These are phyloP conservation scores for Arachnomyces sp. DNA, from an alignment of 2,329 filamentous ascomycete genomes.

Conservation along the genomic window DNA sequence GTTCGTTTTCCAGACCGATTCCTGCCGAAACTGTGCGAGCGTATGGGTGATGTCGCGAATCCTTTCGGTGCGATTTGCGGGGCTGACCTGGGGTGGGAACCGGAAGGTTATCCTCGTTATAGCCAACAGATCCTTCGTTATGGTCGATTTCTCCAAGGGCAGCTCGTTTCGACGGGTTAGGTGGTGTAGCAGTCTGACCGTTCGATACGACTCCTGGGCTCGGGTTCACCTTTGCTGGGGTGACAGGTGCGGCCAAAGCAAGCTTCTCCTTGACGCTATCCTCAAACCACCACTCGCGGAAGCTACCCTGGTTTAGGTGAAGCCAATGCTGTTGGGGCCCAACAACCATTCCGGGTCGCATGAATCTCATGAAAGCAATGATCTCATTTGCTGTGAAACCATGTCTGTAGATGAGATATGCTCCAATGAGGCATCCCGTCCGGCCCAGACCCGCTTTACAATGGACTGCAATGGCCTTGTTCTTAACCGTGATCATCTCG, in stretches of 20 bases:
- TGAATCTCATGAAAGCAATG: conserved; percentile 98
- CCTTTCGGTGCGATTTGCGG: conserved; percentile 72
- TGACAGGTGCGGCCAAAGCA: conserved; percentile 51
- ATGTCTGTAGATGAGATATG: conserved; percentile 94
- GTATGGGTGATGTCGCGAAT: conserved; percentile 66
- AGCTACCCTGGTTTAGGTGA: conserved; percentile 89
- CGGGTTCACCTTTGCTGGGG: no score
- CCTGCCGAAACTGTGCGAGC: conserved; percentile 46
- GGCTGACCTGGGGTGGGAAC: conserved; percentile 94
- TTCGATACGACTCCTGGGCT: conserved; percentile 42
- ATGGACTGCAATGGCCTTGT: conserved; percentile 91
- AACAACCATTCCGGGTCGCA: conserved; percentile 98
- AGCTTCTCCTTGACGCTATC: conserved; percentile 73
- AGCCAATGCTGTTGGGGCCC: conserved; percentile 98
- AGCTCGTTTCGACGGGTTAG: conserved; percentile 68
- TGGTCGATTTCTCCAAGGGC: conserved; percentile 91
- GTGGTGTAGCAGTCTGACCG: conserved; percentile 71
- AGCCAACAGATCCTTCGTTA: conserved; percentile 50
- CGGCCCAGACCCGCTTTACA: conserved; percentile 96
- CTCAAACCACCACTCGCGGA: conserved; percentile 95
- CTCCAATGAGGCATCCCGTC: conserved; percentile 92
- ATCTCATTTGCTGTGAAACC: conserved; percentile 96
- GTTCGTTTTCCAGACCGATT: conserved; percentile 30
- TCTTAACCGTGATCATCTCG: conserved; percentile 82
- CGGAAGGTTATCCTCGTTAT: conserved; percentile 74